Evolutionary conservation across 2,329 filamentous ascomycete genomes (phyloP), one percentile per base, ranked within the genome.

Genomic region (Ceratocystis papillata): DNA sequence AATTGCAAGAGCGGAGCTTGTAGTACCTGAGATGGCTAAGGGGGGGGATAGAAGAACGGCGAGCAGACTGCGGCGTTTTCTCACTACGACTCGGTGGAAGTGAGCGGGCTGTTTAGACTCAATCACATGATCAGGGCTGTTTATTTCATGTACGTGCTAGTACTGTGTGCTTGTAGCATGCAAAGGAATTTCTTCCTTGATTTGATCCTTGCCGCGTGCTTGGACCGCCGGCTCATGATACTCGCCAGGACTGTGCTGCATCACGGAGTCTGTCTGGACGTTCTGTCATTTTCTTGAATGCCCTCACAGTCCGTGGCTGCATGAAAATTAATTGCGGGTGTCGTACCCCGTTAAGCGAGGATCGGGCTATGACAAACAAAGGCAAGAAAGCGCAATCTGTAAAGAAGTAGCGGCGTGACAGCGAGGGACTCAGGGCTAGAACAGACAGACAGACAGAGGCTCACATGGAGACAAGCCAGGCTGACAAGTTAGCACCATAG

Each of bases 161-260:
- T 37, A 37, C 33, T 48, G 45, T 2, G 45, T 48, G 45, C 5
- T 48, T 48, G 45, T 8, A n/a, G 45, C n/a, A 12, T 48, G n/a
- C 45, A n/a, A 17, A 20, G 46, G 46, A 20, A 20, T 45, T 15
- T 62, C 59, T 62, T 62, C 45, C 61, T 28, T 45, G 61, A 25
- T n/a, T 6, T 46, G 61, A 62, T 62, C 61, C 61, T 57, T 62
- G 41, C 61, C 41, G 61, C 37, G 41, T 62, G 61, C 61, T 62
- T 62, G 45, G 61, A 48, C 20, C 61, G 46, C 22, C 20, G 45
- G 41, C 44, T 62, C 15, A 22, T 33, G 44, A 62, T 62, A 62
- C 48, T 22, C 6, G 41, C 33, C 33, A 37, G 33, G 17, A 5
- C 30, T 28, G 2, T 57, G 53, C 53, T 57, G 53, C 53, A 15